Evolutionary conservation across 1,284 basidiomycete genomes (phyloP).

Genomic region (Leccinum fuscescens): DNA sequence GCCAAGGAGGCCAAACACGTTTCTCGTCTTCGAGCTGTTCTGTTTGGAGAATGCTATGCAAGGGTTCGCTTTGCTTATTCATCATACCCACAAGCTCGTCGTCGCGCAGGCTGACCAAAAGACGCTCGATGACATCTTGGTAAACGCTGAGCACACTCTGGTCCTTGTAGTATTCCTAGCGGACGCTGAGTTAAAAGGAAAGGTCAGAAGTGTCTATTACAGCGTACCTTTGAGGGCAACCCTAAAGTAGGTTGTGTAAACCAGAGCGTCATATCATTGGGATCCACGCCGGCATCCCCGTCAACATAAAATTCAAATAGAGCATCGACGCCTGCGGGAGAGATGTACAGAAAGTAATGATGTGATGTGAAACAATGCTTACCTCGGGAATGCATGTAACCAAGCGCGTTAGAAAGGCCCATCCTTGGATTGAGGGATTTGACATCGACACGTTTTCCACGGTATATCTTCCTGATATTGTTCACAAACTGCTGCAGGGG

Average conservation of each 20-base stretch:
- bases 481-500: constrained; percentile 64
- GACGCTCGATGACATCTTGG: constrained; percentile 63
- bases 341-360: constrained; percentile 1
- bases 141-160: constrained; percentile 70
- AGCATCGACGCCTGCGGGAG: constrained; percentile 61
- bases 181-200: constrained; percentile 8
- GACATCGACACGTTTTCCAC: constrained; percentile 46
- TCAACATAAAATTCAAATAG: constrained; percentile 82
- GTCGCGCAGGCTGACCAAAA: constrained; percentile 64
- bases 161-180: constrained; percentile 89
- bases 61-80: constrained; percentile 8
- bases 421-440: constrained; percentile 36
- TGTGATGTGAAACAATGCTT: constrained; percentile 16
- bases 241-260: constrained; percentile 83
- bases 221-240: constrained; percentile 78
- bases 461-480: constrained; percentile 55
- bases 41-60: constrained; percentile 23
- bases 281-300: constrained; percentile 88
- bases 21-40: constrained; percentile 53
- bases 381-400: constrained; percentile 87
- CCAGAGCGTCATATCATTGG: constrained; percentile 84
- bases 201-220: background rate
- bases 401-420: constrained; percentile 76
- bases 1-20: constrained; percentile 77
- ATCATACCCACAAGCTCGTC: constrained; percentile 34